phyloP scores from a whole-genome alignment of 345 rosid genomes.

The Pugionium cornutum region DNA sequence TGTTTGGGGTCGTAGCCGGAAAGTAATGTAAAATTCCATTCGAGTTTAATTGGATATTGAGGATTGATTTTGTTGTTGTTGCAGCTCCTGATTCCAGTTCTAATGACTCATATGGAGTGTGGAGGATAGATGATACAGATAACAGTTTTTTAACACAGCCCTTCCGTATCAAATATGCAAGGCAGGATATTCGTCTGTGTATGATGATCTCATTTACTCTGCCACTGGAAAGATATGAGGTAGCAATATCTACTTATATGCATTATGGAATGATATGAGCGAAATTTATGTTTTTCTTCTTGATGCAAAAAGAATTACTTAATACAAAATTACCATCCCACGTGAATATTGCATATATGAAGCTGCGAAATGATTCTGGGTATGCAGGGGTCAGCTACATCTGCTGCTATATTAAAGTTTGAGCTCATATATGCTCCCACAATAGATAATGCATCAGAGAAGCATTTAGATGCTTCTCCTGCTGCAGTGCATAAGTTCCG shows the following conservation, averaged over 20 bases:
- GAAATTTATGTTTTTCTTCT: too few species aligned
- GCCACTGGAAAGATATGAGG: conserved; percentile 64
- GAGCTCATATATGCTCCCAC: conserved; percentile 87
- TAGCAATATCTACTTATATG: conserved; percentile 22
- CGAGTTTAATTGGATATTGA: too few species aligned
- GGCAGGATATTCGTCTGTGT: conserved; percentile 84
- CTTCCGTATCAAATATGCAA: conserved; percentile 85
- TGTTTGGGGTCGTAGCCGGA: too few species aligned
- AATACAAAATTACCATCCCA: too few species aligned
- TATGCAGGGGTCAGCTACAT: conserved; percentile 64
- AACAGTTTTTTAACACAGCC: conserved; percentile 90
- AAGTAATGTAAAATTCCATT: too few species aligned
- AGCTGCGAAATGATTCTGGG: too few species aligned
- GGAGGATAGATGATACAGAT: conserved; percentile 88
- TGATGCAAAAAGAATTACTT: too few species aligned
- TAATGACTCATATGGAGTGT: conserved; percentile 63
- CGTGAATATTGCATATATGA: too few species aligned
- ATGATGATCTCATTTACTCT: conserved; percentile 79
- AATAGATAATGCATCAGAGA: conserved; percentile 49
- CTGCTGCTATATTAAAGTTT: conserved; percentile 85
- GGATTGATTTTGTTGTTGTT: conserved; percentile 7
- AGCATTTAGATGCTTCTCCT: conserved; percentile 57
- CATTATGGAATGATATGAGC: too few species aligned
- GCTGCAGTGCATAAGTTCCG: conserved; percentile 88
- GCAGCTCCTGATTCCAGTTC: conserved; percentile 72